A percentile compares a stretch with the other conserved stretches of the same genome.
These are phyloP conservation scores for Suhomyces anneliseae DNA, from an alignment of 1,139 yeast species.

Conservation along the genomic window DNA sequence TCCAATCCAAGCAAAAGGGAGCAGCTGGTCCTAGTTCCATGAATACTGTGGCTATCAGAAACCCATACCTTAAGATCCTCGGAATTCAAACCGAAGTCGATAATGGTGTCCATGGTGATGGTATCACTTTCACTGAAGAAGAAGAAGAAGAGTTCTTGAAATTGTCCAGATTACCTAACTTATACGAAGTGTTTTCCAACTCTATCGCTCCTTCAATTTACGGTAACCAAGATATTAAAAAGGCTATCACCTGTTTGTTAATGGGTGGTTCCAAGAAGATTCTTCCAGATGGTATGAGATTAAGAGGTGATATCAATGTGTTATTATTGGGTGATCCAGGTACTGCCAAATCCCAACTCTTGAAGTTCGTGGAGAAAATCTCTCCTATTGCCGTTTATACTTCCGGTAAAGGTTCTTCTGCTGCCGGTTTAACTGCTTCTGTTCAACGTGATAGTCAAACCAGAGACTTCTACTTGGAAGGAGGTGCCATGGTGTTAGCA, in stretches of 20 bases:
- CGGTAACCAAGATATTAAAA: slow-evolving; percentile 90
- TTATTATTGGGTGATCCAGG: slow-evolving; percentile 96
- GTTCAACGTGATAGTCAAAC: slow-evolving; percentile 90
- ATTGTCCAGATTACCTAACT: slow-evolving; percentile 76
- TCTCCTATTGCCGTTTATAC: slow-evolving; percentile 95
- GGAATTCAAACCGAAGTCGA: slow-evolving; percentile 87
- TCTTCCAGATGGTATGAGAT: slow-evolving; percentile 93
- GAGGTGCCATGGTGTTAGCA: slow-evolving; percentile 99
- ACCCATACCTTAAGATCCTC: slow-evolving; percentile 83
- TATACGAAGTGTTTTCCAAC: slow-evolving; percentile 79
- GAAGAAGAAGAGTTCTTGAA: slow-evolving; percentile 90
- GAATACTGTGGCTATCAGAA: slow-evolving; percentile 81
- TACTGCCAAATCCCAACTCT: slow-evolving; percentile 94
- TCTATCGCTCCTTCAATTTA: slow-evolving; percentile 97
- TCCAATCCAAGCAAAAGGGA: slow-evolving; percentile 62
- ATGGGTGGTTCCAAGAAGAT: slow-evolving; percentile 94
- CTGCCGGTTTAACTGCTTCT: slow-evolving; percentile 98
- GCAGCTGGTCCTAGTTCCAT: slow-evolving; percentile 36
- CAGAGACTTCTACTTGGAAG: slow-evolving; percentile 91
- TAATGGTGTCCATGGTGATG: slow-evolving; percentile 60
- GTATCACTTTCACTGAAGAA: slow-evolving; percentile 78
- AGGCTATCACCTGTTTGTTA: slow-evolving; percentile 85
- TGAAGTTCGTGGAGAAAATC: slow-evolving; percentile 92
- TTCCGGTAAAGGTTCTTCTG: slow-evolving; percentile 98
- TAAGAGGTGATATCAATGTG: slow-evolving; percentile 96